A percentile compares a stretch with the other conserved stretches of the same genome.
Evolutionary conservation across 2,329 filamentous ascomycete species (phyloP).

Genomic region (Sporothrix brunneoviolacea): DNA sequence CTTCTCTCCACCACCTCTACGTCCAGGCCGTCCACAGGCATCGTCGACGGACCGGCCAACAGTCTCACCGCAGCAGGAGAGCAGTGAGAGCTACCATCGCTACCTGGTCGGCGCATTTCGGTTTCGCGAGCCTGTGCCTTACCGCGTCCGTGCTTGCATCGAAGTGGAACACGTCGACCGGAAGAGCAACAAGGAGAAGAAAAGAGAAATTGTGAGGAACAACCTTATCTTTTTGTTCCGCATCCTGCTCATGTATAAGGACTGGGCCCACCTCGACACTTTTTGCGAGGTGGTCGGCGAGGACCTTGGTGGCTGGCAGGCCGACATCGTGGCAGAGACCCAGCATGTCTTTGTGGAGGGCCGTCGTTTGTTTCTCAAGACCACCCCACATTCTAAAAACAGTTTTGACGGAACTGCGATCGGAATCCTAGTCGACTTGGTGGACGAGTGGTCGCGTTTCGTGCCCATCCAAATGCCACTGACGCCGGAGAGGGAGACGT

Average conservation of each 20-base stretch:
- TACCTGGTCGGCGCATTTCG: too few relatives aligned
- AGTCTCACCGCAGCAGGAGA: too few relatives aligned
- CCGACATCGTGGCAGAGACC: not conserved
- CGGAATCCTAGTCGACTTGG: not conserved
- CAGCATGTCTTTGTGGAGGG: not conserved
- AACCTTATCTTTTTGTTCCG: slow-evolving; percentile 2
- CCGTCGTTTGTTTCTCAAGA: not conserved
- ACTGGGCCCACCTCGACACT: not conserved
- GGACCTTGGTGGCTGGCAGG: not conserved
- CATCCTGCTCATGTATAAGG: not conserved
- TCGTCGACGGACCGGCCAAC: too few relatives aligned
- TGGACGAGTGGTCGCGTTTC: not conserved
- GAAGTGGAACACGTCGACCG: not conserved
- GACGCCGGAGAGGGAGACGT: not conserved
- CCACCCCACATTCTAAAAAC: not conserved
- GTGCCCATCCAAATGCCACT: not conserved
- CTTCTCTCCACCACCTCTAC: too few relatives aligned
- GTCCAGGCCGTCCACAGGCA: too few relatives aligned
- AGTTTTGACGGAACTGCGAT: too few relatives aligned
- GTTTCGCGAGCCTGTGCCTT: too few relatives aligned
- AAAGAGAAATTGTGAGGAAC: not conserved
- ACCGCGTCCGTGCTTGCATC: not conserved
- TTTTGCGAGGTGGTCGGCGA: not conserved
- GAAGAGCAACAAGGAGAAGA: too few relatives aligned
- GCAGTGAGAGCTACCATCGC: too few relatives aligned